A percentile compares a stretch with the other conserved stretches of the same genome.
phyloP scores from a whole-genome alignment of 495 filamentous ascomycete genomes.

The Aspergillus campestris region DNA sequence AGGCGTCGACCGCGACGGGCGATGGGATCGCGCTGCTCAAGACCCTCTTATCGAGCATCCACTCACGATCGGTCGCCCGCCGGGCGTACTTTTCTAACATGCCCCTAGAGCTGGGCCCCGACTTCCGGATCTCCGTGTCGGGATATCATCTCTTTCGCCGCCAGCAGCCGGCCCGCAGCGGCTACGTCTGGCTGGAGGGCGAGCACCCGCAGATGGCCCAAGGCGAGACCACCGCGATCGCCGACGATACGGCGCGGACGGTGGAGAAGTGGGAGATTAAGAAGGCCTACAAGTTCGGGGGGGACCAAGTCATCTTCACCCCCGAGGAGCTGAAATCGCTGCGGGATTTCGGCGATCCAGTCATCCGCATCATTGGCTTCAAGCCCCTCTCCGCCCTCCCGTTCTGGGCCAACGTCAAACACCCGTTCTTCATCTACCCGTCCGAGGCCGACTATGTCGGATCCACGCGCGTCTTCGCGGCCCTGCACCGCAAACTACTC shows the following conservation, averaged over 20 bases:
- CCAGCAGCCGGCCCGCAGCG: constrained; percentile 68
- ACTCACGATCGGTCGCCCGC: constrained; percentile 82
- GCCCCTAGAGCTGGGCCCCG: constrained; percentile 77
- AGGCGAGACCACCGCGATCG: constrained; percentile 60
- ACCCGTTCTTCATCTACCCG: constrained; percentile 88
- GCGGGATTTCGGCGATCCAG: constrained; percentile 68
- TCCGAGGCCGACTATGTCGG: constrained; percentile 85
- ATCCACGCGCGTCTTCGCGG: constrained; percentile 85
- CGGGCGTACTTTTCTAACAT: constrained; percentile 79
- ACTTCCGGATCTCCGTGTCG: constrained; percentile 79
- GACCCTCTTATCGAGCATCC: constrained; percentile 80
- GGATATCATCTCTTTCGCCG: constrained; percentile 84
- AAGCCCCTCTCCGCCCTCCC: constrained; percentile 69
- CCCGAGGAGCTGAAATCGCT: constrained; percentile 71
- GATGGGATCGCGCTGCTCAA: constrained; percentile 76
- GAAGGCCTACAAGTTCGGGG: constrained; percentile 94
- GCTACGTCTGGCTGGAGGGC: constrained; percentile 77
- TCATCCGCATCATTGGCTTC: constrained; percentile 89
- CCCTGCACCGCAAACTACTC: constrained; percentile 79
- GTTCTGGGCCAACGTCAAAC: constrained; percentile 78
- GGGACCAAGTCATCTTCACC: constrained; percentile 78
- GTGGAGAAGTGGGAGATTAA: constrained; percentile 77
- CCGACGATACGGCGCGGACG: constrained; percentile 62
- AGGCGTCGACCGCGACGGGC: constrained; percentile 44
- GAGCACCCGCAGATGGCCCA: constrained; percentile 75